Base-by-base conservation (phyloP, 768 basidiomycete species). In the Candolleomyces efflorescens region DNA sequence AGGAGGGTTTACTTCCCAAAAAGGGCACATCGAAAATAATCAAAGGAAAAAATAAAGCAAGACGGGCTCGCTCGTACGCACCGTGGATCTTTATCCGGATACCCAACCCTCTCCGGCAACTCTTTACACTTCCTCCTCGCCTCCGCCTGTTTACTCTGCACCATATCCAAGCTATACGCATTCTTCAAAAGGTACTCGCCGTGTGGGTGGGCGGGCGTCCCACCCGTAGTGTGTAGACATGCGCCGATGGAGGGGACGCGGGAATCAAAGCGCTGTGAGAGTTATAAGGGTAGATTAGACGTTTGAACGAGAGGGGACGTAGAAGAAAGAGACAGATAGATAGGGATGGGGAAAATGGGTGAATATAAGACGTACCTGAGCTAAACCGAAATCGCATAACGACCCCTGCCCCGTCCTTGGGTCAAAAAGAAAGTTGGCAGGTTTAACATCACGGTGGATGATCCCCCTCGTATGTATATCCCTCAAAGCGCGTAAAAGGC, bases 401-500 rank as follows among this genome's bases (percentile, higher is more conserved):
- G 89, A 90, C 22, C 97, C 97, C 12, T 85, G 77, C 10, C 89
- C 89, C 6, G 87, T 89, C 38, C 79, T 82, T 38, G 92, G 87
- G 69, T 98, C 92, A 69, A 89, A 98, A 37, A 98, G 79, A 69
- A 98, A 98, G 70, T 98, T 98, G 59, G 95, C 96, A 20, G 96
- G 95, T 68, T 98, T 98, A 64, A 98, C 92, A 71, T 98, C 96
- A 46, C 96, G 91, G 70, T 98, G 96, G 53, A 98, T 91, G 65
- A 98, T 88, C 5, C 83, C 83, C 54, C 94, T 80, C 11, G 84
- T 75, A 68, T 98, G 95, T 23, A 94, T 88, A 66, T 96, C 94
- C 49, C 89, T 84, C 54, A 98, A 71, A 2, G 92, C 95, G 44
- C 91, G 88, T 69, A 98, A 86, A 72, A 99, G 84, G 68, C 91